phyloP scores from a whole-genome alignment of 2,329 filamentous ascomycete genomes.

The Cercospora sesami region DNA sequence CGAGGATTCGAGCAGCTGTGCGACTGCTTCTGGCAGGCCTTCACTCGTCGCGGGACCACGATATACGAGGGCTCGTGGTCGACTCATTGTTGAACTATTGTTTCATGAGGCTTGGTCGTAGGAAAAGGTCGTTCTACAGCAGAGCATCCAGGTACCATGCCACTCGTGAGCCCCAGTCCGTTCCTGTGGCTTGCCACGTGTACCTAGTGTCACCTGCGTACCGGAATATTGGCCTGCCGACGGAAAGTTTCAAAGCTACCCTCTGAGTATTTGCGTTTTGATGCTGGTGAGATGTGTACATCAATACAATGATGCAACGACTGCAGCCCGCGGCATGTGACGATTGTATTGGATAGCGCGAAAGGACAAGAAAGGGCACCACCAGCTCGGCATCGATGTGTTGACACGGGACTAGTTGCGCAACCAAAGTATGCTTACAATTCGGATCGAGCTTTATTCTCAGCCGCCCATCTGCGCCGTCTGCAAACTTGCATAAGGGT shows the following conservation, averaged over 20 bases:
- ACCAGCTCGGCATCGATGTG: neutral
- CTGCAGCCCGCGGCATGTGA: neutral
- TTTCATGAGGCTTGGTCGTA: neutral
- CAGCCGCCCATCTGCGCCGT: neutral
- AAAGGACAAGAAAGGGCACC: neutral
- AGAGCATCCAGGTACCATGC: neutral
- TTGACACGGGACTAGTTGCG: neutral
- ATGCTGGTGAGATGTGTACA: neutral
- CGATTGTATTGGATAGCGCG: neutral
- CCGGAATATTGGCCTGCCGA: neutral
- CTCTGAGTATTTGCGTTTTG: neutral
- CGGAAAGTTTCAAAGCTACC: neutral
- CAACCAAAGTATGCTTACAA: neutral
- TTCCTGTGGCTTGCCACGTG: conserved; percentile 1
- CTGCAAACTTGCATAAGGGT: neutral
- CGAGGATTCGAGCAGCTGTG: conserved; percentile 19
- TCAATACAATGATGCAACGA: neutral
- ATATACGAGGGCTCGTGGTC: conserved; percentile 25
- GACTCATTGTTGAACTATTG: conserved; percentile 5
- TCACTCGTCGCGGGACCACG: conserved; percentile 23
- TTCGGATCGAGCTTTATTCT: neutral
- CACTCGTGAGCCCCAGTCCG: neutral
- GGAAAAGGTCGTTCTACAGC: neutral
- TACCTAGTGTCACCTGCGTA: neutral
- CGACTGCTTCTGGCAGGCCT: conserved; percentile 26